Evolutionary conservation across 1,284 basidiomycete genomes (phyloP).

Genomic region (Cryptococcus sp.): DNA sequence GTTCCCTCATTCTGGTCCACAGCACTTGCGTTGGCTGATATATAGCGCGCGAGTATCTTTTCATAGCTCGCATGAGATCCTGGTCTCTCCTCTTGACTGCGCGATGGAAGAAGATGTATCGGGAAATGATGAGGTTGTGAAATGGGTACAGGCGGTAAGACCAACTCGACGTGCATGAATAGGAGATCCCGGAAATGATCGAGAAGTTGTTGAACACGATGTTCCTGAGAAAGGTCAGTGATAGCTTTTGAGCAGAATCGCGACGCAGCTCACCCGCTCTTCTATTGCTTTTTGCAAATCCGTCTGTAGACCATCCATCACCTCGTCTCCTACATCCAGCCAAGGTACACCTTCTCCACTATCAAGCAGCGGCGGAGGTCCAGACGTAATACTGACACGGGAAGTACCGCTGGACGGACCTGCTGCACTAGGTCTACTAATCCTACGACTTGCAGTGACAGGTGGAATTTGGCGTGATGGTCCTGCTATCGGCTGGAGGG

Average conservation of each 20-base stretch:
- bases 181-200: conserved; percentile 34
- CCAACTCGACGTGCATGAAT: conserved; percentile 41
- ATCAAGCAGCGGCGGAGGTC: neutral
- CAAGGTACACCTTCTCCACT: conserved; percentile 12
- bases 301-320: conserved; percentile 27
- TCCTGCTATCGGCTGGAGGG: conserved; percentile 31
- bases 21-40: conserved; percentile 19
- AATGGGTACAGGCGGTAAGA: conserved; percentile 28
- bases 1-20: conserved; percentile 23
- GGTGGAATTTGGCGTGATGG: conserved; percentile 9
- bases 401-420: neutral
- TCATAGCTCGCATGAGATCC: conserved; percentile 28
- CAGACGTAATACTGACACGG: neutral
- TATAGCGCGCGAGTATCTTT: conserved; percentile 18
- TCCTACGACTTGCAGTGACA: neutral
- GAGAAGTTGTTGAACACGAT: conserved; percentile 26
- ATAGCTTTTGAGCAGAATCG: neutral
- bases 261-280: conserved; percentile 26
- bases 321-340: conserved; percentile 35
- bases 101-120: conserved; percentile 24
- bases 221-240: conserved; percentile 21
- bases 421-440: neutral
- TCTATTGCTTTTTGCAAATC: conserved; percentile 25
- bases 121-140: conserved; percentile 29
- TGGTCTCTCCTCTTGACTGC: conserved; percentile 25